These are phyloP conservation scores for Neocucurbitaria cava DNA, from an alignment of 2,329 filamentous ascomycete genomes.

Conservation along the genomic window DNA sequence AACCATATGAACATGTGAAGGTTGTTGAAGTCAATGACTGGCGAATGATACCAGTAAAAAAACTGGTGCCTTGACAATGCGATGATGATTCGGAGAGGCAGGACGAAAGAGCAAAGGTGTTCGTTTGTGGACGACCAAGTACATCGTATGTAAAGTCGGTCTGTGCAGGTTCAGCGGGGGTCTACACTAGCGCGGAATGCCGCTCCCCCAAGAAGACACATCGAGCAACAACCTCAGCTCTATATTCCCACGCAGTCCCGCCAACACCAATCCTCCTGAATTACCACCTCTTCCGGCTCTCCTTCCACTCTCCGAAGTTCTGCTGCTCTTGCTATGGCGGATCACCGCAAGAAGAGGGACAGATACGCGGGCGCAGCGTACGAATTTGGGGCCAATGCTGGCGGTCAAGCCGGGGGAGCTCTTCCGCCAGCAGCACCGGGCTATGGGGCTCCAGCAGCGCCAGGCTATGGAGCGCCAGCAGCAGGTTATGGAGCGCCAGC, in stretches of 20 bases:
- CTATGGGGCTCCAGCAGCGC: conserved; percentile 27
- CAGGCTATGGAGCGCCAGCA: conserved; percentile 40
- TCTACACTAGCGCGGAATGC: conserved; percentile 35
- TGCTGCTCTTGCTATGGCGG: conserved; percentile 39
- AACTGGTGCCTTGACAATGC: conserved; percentile 17
- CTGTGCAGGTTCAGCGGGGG: conserved; percentile 32
- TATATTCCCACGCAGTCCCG: conserved; percentile 26
- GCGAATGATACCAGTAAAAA: not conserved
- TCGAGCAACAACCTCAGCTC: conserved; percentile 37
- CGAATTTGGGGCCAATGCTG: conserved; percentile 90
- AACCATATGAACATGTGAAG: not conserved
- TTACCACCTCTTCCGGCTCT: conserved; percentile 15
- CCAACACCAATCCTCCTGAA: conserved; percentile 16
- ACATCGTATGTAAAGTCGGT: conserved; percentile 4
- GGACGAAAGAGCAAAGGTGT: conserved; percentile 3
- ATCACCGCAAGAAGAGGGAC: conserved; percentile 79
- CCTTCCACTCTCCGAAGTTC: conserved; percentile 10
- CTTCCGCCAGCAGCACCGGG: conserved; percentile 24
- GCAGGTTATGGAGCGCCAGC: conserved; percentile 45
- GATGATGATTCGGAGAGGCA: not conserved
- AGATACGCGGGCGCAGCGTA: conserved; percentile 94
- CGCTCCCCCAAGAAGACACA: conserved; percentile 47
- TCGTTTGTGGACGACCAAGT: not conserved
- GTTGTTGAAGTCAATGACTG: not conserved
- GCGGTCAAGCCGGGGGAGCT: conserved; percentile 59